Base-by-base conservation (phyloP, 2,329 filamentous ascomycete species). In the Phialemoniopsis sp. region DNA sequence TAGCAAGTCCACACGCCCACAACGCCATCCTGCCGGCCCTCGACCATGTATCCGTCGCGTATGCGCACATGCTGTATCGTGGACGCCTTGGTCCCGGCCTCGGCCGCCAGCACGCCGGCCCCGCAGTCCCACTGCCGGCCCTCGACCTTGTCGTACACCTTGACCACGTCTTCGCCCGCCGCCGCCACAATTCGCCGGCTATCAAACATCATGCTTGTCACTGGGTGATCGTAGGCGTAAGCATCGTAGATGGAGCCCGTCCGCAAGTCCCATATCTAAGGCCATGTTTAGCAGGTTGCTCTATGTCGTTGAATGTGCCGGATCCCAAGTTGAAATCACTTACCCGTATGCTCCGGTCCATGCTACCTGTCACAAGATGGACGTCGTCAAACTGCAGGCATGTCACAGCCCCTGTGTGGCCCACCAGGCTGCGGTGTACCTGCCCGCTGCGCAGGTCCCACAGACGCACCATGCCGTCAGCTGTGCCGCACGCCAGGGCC, bases 191-290 rank as follows among this genome's bases (percentile, higher is more conserved):
- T 98, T 37, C 90, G 81, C 38, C 90, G 82, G 13, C 80, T 68
- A 63, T 98, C 93, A 59, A 98, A 98, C 84, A 94, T 95, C 89
- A 97, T 95, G 21, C 85, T 88, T 26, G 89, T 95, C 41, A 98
- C 79, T 1, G 90, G 82, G 54, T 87, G 76, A 56, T 97, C 90
- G 65, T 97, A 98, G 16, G 91, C 93, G 62, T 90, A 98, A 14
- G 91, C 93, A 60, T 98, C 93, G 60, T 86, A 86, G 52, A 98
- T 96, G 28, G 89, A 90, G 34, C 93, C 93, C 12, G 89, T 97
- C 39, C 93, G 87, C 41, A 98, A 84, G 64, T 98, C 93, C 93
- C 93, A 98, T 58, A 98, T 97, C 90, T 97, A 56, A 37, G 41
- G n/a, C 18, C 12, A 16, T 60, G n/a, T n/a, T n/a, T 26, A 21